Percentiles rank a stretch among this genome's conserved stretches.
Conservation (phyloP, 441 rosid genomes). For the Hypseocharis bilobata region DNA sequence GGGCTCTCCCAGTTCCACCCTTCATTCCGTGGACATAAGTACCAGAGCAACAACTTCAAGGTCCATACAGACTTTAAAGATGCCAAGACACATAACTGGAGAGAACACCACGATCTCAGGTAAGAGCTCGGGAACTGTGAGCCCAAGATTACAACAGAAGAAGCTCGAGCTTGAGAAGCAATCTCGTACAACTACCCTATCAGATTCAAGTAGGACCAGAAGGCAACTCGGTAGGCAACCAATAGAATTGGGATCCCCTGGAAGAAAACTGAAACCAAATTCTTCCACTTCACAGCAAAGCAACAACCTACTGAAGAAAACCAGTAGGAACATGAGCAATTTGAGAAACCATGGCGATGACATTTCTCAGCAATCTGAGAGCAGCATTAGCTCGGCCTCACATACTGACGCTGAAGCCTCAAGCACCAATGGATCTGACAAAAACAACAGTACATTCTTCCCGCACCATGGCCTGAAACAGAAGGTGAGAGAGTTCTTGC, state of each 20-base stretch:
- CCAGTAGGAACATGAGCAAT: constrained; percentile 42
- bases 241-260: constrained; percentile 40
- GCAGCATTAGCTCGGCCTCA: constrained; percentile 44
- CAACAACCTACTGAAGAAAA: constrained; percentile 43
- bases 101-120: constrained; percentile 28
- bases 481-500: constrained; percentile 34
- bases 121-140: constrained; percentile 34
- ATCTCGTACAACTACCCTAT: constrained; percentile 30
- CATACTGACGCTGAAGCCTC: constrained; percentile 53
- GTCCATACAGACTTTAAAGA: constrained; percentile 28
- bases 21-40: constrained; percentile 32
- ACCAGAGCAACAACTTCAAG: constrained; percentile 23
- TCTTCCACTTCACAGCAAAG: constrained; percentile 31
- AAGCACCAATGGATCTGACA: constrained; percentile 41
- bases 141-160: constrained; percentile 47
- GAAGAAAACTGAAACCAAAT: constrained; percentile 31
- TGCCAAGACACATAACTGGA: constrained; percentile 24
- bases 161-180: constrained; percentile 43
- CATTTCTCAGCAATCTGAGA: constrained; percentile 46
- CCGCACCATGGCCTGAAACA: constrained; percentile 34
- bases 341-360: constrained; percentile 36
- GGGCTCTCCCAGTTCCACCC: constrained; percentile 26
- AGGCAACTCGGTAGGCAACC: constrained; percentile 41
- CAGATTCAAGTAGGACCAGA: constrained; percentile 37
- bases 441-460: constrained; percentile 23